Evolutionary conservation across 805 yeast species (phyloP).

Genomic region (Grigorovia yakushimaensis): DNA sequence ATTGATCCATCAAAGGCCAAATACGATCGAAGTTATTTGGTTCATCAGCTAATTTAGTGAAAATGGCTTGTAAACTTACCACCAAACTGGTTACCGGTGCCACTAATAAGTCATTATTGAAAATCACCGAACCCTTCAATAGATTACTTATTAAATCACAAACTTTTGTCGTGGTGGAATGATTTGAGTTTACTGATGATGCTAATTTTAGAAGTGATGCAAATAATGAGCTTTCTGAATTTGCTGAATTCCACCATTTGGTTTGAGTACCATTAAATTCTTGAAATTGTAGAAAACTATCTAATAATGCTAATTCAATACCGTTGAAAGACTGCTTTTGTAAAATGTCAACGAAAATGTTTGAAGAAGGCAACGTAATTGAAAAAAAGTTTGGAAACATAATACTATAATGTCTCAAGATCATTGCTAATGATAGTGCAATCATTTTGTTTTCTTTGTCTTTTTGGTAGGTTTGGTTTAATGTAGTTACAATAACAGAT

Average conservation of each 20-base stretch:
- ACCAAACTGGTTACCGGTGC: conserved; percentile 50
- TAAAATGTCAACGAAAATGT: conserved; percentile 31
- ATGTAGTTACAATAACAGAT: conserved; percentile 29
- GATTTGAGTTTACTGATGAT: conserved; percentile 24
- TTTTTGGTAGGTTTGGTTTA: conserved; percentile 33
- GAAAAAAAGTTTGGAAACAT: conserved; percentile 30
- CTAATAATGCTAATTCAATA: conserved; percentile 48
- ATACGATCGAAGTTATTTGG: conserved; percentile 27
- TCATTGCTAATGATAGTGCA: conserved; percentile 38
- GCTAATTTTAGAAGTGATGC: conserved; percentile 53
- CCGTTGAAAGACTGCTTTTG: conserved; percentile 32
- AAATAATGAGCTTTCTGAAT: conserved; percentile 48
- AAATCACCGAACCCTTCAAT: conserved; percentile 42
- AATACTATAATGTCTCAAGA: conserved; percentile 33
- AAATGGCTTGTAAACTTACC: conserved; percentile 33
- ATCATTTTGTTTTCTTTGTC: conserved; percentile 36
- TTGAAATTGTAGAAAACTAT: conserved; percentile 52
- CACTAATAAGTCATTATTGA: conserved; percentile 38
- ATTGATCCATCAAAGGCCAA: conserved; percentile 65
- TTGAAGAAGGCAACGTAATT: conserved; percentile 26
- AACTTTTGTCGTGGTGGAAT: conserved; percentile 34
- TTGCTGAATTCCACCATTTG: conserved; percentile 71
- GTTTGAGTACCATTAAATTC: conserved; percentile 42
- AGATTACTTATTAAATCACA: conserved; percentile 40
- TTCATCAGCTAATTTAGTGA: conserved; percentile 6